A percentile compares a stretch with the other conserved stretches of the same genome.
Conservation (phyloP, 306 rosid genomes). For the Pterocarpus santalinus region DNA sequence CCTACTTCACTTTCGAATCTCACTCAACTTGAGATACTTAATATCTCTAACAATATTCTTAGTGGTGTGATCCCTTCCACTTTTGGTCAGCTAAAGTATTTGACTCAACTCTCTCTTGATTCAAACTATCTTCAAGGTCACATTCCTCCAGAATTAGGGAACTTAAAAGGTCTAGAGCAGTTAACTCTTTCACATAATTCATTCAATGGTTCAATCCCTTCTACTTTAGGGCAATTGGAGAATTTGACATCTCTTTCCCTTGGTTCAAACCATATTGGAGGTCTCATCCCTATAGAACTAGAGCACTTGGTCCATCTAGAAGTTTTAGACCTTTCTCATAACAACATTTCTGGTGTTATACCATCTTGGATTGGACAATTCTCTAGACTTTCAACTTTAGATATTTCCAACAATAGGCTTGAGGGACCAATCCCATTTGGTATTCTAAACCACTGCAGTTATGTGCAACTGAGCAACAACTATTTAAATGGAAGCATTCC, state of each 20-base stretch:
- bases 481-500: conserved; percentile 37
- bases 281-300: background rate
- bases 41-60: conserved; percentile 22
- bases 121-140: conserved; percentile 14
- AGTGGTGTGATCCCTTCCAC: conserved; percentile 10
- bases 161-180: background rate
- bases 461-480: conserved; percentile 18
- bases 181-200: conserved; percentile 8
- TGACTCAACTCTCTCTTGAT: background rate
- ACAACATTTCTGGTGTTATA: conserved; percentile 8
- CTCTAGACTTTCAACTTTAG: background rate
- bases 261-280: background rate
- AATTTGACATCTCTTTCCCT: background rate
- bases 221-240: background rate
- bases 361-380: background rate
- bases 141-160: conserved; percentile 1
- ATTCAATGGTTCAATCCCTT: conserved; percentile 22
- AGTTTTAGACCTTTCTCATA: background rate
- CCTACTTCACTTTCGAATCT: conserved; percentile 18
- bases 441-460: background rate
- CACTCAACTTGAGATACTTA: background rate
- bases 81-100: conserved; percentile 10
- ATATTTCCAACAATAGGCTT: conserved; percentile 39
- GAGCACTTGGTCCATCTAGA: conserved; percentile 12
- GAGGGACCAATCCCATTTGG: conserved; percentile 27